Evolutionary conservation across 306 rosid genomes (phyloP).

Genomic region (Rubus idaeus): DNA sequence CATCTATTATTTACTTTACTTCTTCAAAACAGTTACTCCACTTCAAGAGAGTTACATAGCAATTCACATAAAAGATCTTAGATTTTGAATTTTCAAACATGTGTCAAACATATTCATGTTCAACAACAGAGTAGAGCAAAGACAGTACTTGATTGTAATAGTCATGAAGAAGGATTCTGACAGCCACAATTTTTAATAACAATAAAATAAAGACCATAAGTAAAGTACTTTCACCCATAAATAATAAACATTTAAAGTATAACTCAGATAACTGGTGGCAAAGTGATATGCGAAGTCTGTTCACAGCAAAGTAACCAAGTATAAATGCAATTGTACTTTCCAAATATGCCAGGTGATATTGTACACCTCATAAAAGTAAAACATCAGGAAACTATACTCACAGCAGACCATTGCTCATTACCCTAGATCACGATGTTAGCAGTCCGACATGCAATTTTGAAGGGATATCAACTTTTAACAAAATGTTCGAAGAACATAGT

Average conservation of each 20-base stretch:
- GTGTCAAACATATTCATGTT: not conserved
- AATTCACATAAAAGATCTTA: not conserved
- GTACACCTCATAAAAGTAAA: not conserved
- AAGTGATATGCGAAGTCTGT: not conserved
- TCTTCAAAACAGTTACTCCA: no score
- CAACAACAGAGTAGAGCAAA: not conserved
- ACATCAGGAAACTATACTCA: not conserved
- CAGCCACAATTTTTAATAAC: not conserved
- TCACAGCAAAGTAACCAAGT: not conserved
- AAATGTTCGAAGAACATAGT: not conserved
- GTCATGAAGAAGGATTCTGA: not conserved
- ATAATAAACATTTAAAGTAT: not conserved
- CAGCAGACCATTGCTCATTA: not conserved
- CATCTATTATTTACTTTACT: not conserved
- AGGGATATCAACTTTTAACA: not conserved
- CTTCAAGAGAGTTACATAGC: no score
- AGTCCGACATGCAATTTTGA: not conserved
- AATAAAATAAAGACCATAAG: not conserved
- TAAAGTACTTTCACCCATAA: not conserved
- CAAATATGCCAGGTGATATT: not conserved
- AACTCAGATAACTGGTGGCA: not conserved
- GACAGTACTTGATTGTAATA: not conserved
- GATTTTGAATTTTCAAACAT: not conserved
- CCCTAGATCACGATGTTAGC: not conserved
- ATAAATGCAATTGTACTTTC: not conserved